Conservation (phyloP, 1,284 basidiomycete species). For the Cryptococcus sp. region DNA sequence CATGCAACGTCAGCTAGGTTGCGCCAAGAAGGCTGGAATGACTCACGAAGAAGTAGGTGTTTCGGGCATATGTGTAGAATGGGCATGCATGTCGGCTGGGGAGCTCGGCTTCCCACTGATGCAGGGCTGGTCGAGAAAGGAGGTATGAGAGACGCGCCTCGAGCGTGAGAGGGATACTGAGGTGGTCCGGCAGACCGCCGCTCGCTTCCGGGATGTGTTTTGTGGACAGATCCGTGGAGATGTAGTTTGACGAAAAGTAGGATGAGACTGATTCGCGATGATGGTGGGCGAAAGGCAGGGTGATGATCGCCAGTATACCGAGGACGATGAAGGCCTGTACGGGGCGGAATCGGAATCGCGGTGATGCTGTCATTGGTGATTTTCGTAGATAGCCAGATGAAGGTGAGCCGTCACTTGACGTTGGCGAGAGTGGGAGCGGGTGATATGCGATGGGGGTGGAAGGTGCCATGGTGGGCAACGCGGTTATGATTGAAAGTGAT, state of each 20-base stretch:
- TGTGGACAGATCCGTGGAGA: slow-evolving; percentile 12
- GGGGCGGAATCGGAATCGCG: slow-evolving; percentile 8
- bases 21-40: too few relatives aligned
- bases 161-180: slow-evolving; percentile 38
- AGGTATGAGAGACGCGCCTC: slow-evolving; percentile 40
- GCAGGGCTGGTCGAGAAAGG: slow-evolving; percentile 39
- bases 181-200: slow-evolving; percentile 34
- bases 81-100: slow-evolving; percentile 44
- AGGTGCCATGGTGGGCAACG: neutral
- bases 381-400: slow-evolving; percentile 52
- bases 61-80: slow-evolving; percentile 46
- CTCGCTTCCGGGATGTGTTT: slow-evolving; percentile 30
- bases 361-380: slow-evolving; percentile 41
- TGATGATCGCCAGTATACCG: slow-evolving; percentile 52
- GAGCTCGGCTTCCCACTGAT: slow-evolving; percentile 49
- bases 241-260: slow-evolving; percentile 14
- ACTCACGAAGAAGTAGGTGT: slow-evolving; percentile 47
- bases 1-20: too few relatives aligned
- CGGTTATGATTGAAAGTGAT: too few relatives aligned
- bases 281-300: slow-evolving; percentile 15
- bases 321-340: slow-evolving; percentile 56
- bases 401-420: slow-evolving; percentile 5
- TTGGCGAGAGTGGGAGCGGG: slow-evolving; percentile 8
- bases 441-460: slow-evolving; percentile 7
- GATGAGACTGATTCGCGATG: slow-evolving; percentile 8